phyloP scores from a whole-genome alignment of 257 asterid species.

The Eucommia ulmoides region DNA sequence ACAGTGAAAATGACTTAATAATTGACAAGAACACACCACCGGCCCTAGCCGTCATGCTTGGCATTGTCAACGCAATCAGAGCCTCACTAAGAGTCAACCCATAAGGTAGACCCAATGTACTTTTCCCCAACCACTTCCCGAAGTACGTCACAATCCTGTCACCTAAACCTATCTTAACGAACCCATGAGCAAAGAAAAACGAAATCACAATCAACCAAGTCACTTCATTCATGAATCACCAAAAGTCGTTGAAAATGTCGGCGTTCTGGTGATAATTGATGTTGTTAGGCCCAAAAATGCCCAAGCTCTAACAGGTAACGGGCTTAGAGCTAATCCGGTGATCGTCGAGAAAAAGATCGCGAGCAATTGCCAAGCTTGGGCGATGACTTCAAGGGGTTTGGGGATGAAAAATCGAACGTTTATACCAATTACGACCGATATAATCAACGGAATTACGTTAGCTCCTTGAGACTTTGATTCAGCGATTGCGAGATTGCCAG shows the following conservation, averaged over 20 bases:
- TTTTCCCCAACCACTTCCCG: slow-evolving; percentile 85
- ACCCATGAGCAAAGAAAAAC: slow-evolving; percentile 85
- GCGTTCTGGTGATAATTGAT: slow-evolving; percentile 52
- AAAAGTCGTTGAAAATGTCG: slow-evolving; percentile 56
- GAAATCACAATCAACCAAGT: slow-evolving; percentile 88
- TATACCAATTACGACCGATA: slow-evolving; percentile 60
- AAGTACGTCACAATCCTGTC: slow-evolving; percentile 82
- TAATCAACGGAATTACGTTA: slow-evolving; percentile 44
- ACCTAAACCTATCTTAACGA: slow-evolving; percentile 87
- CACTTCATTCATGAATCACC: slow-evolving; percentile 86
- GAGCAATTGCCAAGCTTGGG: slow-evolving; percentile 80
- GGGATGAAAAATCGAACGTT: slow-evolving; percentile 57
- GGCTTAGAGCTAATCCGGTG: slow-evolving; percentile 76
- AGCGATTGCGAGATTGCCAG: too few relatives aligned
- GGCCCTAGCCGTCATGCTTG: slow-evolving; percentile 95
- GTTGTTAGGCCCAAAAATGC: slow-evolving; percentile 77
- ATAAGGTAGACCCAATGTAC: slow-evolving; percentile 83
- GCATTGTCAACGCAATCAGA: slow-evolving; percentile 93
- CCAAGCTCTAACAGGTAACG: slow-evolving; percentile 96
- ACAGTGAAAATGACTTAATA: slow-evolving; percentile 67
- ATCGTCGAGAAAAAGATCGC: slow-evolving; percentile 78
- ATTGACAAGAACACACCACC: slow-evolving; percentile 93
- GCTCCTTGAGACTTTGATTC: too few relatives aligned
- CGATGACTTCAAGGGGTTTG: slow-evolving; percentile 60
- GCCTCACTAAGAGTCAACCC: slow-evolving; percentile 89